Base-by-base conservation (phyloP, 805 yeast species). In the Wickerhamomyces chambardii region DNA sequence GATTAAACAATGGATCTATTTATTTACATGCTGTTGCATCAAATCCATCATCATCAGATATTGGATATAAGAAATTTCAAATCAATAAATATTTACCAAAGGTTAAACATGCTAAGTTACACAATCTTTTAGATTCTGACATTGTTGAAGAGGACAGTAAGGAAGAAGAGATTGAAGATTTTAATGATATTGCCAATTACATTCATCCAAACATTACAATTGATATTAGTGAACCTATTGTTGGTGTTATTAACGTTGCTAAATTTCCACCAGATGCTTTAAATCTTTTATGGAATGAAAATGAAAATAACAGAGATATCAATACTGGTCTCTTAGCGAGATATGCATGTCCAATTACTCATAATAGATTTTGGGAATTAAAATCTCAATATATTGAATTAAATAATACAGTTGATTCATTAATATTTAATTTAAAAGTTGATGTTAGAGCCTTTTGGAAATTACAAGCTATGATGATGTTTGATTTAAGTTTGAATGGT, bases 291-390 rank as follows among this genome's bases (percentile, higher is more conserved):
- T 41, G 44, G 12, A 24, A 53, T 17, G 64, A 56, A 29, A 45
- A 53, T 6, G 36, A 43, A 11, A 36, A 55, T 34, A 45, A 55
- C 42, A 50, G 60, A 41, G 55, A 53, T 45, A 39, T 53, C 35
- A 17, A 37, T 30, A 47, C 57, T 18, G 59, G 58, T n/a, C 29
- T 44, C n/a, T 47, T 49, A 5, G 45, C 55, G 1, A 57, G 51
- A 40, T 63, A 61, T 43, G 62, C 51, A 44, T 67, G 69, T 29
- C 29, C 53, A 11, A 39, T 65, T 9, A 59, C 51, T 34, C 49
- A 59, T 36, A 62, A 64, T 43, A 55, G 53, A 32, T 64, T 64
- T 36, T 64, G 68, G 67, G 64, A 62, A 32, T 44, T 60, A 28
- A 47, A 47, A 19, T 44, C 51, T 15, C 64, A 64, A 35, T 50